Percentiles rank a stretch among this genome's conserved stretches.
These are phyloP conservation scores for Climacium dendroides DNA, from an alignment of 225 moss, liverwort and hornwort species.

Conservation along the genomic window DNA sequence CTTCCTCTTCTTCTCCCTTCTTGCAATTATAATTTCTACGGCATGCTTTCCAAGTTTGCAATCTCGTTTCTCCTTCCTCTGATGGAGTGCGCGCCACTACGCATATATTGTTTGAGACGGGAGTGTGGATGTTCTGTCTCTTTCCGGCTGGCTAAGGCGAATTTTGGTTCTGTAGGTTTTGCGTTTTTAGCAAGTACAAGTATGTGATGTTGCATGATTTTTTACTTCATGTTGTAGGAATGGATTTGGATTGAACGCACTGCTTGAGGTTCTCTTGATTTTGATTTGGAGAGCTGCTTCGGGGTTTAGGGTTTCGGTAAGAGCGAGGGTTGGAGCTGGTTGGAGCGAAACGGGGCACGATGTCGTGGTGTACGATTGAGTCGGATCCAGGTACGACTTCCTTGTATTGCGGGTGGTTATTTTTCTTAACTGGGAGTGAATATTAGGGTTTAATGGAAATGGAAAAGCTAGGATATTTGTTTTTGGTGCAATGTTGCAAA, in stretches of 20 bases:
- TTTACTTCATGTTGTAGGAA: neutral
- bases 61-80: neutral
- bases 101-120: neutral
- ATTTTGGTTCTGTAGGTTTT: neutral
- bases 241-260: neutral
- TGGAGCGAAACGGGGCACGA: constrained; percentile 1
- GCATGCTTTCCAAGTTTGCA: neutral
- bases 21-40: neutral
- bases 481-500: neutral
- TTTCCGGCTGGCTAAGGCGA: neutral
- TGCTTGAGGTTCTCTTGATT: neutral
- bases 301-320: neutral
- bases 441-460: constrained; percentile 2
- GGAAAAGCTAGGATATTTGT: neutral
- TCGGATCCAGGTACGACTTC: constrained; percentile 67
- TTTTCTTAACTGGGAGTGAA: neutral
- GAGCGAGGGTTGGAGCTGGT: neutral
- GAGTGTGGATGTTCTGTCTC: neutral
- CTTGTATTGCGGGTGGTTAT: neutral
- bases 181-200: neutral
- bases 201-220: neutral
- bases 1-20: neutral
- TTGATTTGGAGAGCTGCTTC: neutral
- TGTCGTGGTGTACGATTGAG: constrained; percentile 97
- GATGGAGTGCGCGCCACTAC: neutral